A percentile compares a stretch with the other conserved stretches of the same genome.
phyloP scores from a whole-genome alignment of 1,284 basidiomycete genomes.

The Sanghuangporus baumii region DNA sequence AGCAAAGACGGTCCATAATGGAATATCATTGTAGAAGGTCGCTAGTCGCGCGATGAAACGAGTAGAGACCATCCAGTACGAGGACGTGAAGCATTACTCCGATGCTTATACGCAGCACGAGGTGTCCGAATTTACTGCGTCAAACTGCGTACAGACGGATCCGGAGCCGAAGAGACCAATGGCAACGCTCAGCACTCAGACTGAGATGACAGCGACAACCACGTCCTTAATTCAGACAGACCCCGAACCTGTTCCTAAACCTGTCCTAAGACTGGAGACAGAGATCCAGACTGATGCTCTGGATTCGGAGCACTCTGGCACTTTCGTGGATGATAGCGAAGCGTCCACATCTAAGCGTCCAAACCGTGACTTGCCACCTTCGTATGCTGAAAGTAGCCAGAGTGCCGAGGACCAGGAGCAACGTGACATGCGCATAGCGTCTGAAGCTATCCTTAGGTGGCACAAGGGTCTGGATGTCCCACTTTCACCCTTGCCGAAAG shows the following conservation, averaged over 20 bases:
- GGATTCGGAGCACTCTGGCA: constrained; percentile 35
- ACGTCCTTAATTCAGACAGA: constrained; percentile 29
- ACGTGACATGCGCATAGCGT: constrained; percentile 46
- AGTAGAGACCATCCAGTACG: constrained; percentile 45
- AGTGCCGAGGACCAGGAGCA: constrained; percentile 38
- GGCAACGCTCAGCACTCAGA: constrained; percentile 26
- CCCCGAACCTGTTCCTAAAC: constrained; percentile 31
- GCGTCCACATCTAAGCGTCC: constrained; percentile 61
- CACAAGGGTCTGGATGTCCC: constrained; percentile 55
- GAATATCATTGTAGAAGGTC: constrained; percentile 47
- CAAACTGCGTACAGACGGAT: constrained; percentile 34
- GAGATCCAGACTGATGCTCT: constrained; percentile 40
- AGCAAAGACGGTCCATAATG: neutral
- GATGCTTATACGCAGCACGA: constrained; percentile 67
- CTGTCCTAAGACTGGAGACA: constrained; percentile 16
- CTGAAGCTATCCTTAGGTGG: constrained; percentile 60
- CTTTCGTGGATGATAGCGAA: constrained; percentile 35
- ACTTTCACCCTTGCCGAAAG: constrained; percentile 42
- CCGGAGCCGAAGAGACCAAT: constrained; percentile 25
- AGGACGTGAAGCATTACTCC: constrained; percentile 65
- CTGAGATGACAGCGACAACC: constrained; percentile 21
- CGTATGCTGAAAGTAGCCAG: constrained; percentile 53
- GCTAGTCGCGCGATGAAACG: constrained; percentile 47
- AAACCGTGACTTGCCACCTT: constrained; percentile 55
- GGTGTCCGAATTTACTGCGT: constrained; percentile 39